Conservation (phyloP, 805 yeast genomes). For the Candida oleophila region DNA sequence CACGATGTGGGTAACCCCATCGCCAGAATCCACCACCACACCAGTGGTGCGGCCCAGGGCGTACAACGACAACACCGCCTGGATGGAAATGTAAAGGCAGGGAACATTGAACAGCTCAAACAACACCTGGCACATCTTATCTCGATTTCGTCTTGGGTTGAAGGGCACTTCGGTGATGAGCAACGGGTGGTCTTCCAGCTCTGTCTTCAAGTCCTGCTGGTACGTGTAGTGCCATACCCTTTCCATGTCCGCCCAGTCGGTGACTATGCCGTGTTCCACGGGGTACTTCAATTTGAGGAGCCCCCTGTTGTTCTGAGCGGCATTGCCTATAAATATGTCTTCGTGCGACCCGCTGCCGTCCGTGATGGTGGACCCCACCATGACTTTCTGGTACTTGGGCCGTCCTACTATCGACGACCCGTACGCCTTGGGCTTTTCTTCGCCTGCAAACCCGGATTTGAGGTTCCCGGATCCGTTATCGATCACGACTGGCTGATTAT, state of each 20-base stretch:
- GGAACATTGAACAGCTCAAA: conserved; percentile 76
- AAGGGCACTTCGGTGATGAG: conserved; percentile 87
- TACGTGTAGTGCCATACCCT: conserved; percentile 71
- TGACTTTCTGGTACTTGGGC: conserved; percentile 79
- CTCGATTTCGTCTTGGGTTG: conserved; percentile 65
- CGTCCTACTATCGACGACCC: conserved; percentile 72
- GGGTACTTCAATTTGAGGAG: conserved; percentile 72
- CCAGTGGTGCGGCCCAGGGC: conserved; percentile 93
- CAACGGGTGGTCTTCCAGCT: conserved; percentile 81
- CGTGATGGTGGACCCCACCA: conserved; percentile 51
- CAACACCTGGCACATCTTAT: conserved; percentile 57
- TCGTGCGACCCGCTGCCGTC: conserved; percentile 13
- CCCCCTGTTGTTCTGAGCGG: conserved; percentile 77
- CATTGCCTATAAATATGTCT: conserved; percentile 70
- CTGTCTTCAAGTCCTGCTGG: conserved; percentile 52
- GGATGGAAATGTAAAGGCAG: conserved; percentile 69
- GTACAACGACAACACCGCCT: conserved; percentile 80
- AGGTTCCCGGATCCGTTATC: conserved; percentile 76
- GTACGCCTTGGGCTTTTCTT: conserved; percentile 69
- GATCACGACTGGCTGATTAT: conserved; percentile 46
- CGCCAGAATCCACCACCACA: conserved; percentile 86
- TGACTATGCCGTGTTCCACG: conserved; percentile 73
- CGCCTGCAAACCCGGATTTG: conserved; percentile 93
- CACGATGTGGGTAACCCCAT: conserved; percentile 84
- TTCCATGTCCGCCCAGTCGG: conserved; percentile 87